A percentile compares a stretch with the other conserved stretches of the same genome.
These are phyloP conservation scores for Houttuynia cordata DNA, from an alignment of 164 flowering plant genomes.

Conservation along the genomic window DNA sequence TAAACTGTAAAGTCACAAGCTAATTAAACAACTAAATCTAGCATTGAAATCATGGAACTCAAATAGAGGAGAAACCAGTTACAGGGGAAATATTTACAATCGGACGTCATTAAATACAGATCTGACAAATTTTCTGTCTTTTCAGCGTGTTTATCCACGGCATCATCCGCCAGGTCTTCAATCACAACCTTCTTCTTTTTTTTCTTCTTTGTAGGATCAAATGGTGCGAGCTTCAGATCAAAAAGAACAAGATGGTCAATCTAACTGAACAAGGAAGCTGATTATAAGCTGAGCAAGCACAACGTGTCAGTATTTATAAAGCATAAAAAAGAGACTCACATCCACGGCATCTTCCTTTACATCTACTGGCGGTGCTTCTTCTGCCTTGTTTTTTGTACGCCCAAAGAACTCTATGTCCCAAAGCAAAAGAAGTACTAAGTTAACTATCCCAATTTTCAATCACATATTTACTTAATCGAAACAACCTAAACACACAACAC, in stretches of 20 bases:
- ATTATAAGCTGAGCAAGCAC: too few relatives aligned
- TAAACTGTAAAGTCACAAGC: constrained; percentile 35
- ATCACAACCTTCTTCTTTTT: constrained; percentile 39
- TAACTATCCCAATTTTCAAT: too few relatives aligned
- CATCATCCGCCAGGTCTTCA: constrained; percentile 58
- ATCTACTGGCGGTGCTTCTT: constrained; percentile 1
- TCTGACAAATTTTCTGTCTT: constrained; percentile 62
- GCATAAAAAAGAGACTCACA: background rate
- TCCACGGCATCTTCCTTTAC: constrained; percentile 6
- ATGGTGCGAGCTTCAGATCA: constrained; percentile 24
- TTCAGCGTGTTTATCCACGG: constrained; percentile 52
- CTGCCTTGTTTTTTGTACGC: background rate
- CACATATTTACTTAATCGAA: too few relatives aligned
- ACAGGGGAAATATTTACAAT: background rate
- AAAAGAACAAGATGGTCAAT: background rate
- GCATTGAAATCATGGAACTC: background rate
- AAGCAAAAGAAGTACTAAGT: too few relatives aligned
- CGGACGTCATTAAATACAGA: constrained; percentile 5
- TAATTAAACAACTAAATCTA: background rate
- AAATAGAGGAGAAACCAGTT: background rate
- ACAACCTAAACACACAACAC: too few relatives aligned
- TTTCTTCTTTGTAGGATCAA: constrained; percentile 37
- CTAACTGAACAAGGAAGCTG: background rate
- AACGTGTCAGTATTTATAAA: background rate
- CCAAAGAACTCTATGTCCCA: background rate